Evolutionary conservation across 805 yeast genomes (phyloP).

Genomic region (Cyberlindnera xylosilytica): DNA sequence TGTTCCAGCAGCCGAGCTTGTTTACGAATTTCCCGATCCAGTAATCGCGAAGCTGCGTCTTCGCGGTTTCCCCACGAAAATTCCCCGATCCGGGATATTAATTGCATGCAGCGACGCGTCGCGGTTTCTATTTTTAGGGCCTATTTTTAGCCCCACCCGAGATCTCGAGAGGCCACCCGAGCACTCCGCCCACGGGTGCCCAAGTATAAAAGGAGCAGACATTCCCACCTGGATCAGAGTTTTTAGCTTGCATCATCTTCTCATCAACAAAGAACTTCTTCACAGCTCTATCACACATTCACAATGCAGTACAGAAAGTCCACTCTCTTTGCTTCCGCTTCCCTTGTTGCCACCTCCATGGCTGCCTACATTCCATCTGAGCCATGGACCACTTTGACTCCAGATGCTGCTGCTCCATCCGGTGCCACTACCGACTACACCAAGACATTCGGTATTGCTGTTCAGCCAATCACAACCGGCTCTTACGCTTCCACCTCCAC

Average conservation of each 20-base stretch:
- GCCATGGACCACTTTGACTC: slow-evolving; percentile 44
- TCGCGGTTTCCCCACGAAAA: slow-evolving; percentile 2
- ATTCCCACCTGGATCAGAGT: not conserved
- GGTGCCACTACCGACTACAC: slow-evolving; percentile 38
- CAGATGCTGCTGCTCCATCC: slow-evolving; percentile 34
- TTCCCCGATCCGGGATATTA: slow-evolving; percentile 5
- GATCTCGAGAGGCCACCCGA: slow-evolving; percentile 1
- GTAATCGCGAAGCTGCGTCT: not conserved
- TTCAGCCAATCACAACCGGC: slow-evolving; percentile 32
- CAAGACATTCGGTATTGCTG: slow-evolving; percentile 43
- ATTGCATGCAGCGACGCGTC: slow-evolving; percentile 4
- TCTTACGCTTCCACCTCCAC: slow-evolving; percentile 31
- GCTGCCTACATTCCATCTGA: slow-evolving; percentile 68
- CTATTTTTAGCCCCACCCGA: slow-evolving; percentile 6
- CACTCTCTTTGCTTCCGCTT: slow-evolving; percentile 37
- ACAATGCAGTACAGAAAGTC: slow-evolving; percentile 44
- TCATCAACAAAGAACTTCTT: slow-evolving; percentile 2
- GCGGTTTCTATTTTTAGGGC: slow-evolving; percentile 6
- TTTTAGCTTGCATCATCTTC: not conserved
- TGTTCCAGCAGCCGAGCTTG: slow-evolving; percentile 9
- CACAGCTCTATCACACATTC: not conserved
- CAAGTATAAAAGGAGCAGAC: slow-evolving; percentile 5
- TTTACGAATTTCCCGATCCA: slow-evolving; percentile 9
- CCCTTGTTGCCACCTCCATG: slow-evolving; percentile 43
- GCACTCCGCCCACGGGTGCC: not conserved